phyloP scores from a whole-genome alignment of 805 yeast species.

The Tetrapisispora nanseiensis region DNA sequence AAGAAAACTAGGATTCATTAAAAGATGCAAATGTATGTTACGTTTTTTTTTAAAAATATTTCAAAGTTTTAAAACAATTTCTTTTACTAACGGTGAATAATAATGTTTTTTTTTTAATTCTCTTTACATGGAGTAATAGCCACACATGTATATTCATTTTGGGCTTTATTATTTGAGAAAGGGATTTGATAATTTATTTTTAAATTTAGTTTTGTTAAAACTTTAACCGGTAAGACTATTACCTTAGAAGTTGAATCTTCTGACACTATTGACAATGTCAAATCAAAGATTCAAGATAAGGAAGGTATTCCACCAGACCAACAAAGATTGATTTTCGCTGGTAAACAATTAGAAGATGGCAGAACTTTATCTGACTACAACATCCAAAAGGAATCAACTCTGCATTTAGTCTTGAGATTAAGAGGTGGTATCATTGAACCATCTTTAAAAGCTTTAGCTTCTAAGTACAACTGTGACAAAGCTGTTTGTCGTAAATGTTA shows the following conservation, averaged over 20 bases:
- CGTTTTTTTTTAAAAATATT: neutral
- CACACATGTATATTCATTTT: too few relatives aligned
- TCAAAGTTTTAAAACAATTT: too few relatives aligned
- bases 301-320: slow-evolving; percentile 99
- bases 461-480: slow-evolving; percentile 99
- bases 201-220: slow-evolving; percentile 54
- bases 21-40: slow-evolving; percentile 16
- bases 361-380: slow-evolving; percentile 98
- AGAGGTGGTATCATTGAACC: slow-evolving; percentile 99
- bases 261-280: slow-evolving; percentile 97
- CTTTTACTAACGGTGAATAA: too few relatives aligned
- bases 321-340: slow-evolving; percentile 98
- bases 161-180: too few relatives aligned
- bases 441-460: slow-evolving; percentile 96
- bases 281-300: slow-evolving; percentile 97
- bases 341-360: slow-evolving; percentile 99
- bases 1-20: slow-evolving; percentile 2
- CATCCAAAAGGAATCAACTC: slow-evolving; percentile 98
- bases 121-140: too few relatives aligned
- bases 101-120: too few relatives aligned
- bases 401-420: slow-evolving; percentile 91
- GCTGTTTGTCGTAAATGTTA: slow-evolving; percentile 99
- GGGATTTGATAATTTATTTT: too few relatives aligned
- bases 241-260: slow-evolving; percentile 98
- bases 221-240: slow-evolving; percentile 87